Base-by-base conservation (phyloP, 352 stramenopile species). In the Pythium folliculosum region DNA sequence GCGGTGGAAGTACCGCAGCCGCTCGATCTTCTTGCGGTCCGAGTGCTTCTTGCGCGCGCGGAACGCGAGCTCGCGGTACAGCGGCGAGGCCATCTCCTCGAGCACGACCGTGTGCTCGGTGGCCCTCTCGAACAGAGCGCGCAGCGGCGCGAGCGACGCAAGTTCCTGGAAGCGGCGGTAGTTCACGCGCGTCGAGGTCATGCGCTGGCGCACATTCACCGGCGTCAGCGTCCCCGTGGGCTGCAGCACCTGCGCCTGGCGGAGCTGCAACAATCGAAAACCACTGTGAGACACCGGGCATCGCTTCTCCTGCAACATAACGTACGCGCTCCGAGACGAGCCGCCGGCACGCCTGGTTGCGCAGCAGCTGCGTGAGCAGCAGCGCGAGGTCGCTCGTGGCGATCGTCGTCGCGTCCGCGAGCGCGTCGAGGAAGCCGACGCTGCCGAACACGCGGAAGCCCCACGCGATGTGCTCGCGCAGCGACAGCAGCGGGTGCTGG, bases 381-480 rank as follows among this genome's bases (percentile, higher is more conserved):
- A 82, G 58, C 14, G 69, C 74, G 44, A 88, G 61, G 35, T 93
- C 75, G 30, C 58, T 67, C 10, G 59, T 73, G 19, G 75, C 50
- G 43, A 90, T 72, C 4, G 70, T 62, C 7, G 72, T 77, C 0
- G 49, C 48, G 30, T 82, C 71, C 38, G 70, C 43, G 30, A 80
- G 61, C 30, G 51, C 27, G 37, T 93, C 80, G 22, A 91, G 60
- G 50, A 72, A 87, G 25, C 82, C 80, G 30, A 68, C 72, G 43
- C 81, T 90, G 4, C 70, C 62, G 52, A 87, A 91, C 32, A 83
- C 67, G 44, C 75, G 77, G 40, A 91, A 91, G 16, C 75, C 71
- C 80, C 80, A 93, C 16, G 45, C 53, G 23, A 90, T 53, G 25
- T 91, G 83, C 57, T 89, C 80, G 19, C 71, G 72, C 49, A 89